These are phyloP conservation scores for Phallus indusiatus DNA, from an alignment of 768 basidiomycete genomes.

Conservation along the genomic window DNA sequence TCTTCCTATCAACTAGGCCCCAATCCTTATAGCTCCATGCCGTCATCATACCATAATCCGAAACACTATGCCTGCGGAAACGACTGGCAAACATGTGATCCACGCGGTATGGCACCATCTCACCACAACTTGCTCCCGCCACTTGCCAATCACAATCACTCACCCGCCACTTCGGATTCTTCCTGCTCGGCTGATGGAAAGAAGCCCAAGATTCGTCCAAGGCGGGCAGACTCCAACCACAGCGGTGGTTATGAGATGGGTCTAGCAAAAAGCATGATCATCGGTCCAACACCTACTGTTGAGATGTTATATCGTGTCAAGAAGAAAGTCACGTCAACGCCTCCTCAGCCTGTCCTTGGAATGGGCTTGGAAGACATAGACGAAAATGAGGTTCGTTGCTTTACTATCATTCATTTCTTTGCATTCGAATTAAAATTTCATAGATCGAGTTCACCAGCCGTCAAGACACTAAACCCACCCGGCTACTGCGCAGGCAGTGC, in stretches of 20 bases:
- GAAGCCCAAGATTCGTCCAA: neutral
- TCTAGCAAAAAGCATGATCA: neutral
- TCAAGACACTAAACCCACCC: constrained; percentile 8
- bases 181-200: neutral
- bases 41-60: neutral
- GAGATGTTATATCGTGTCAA: neutral
- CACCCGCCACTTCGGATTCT: neutral
- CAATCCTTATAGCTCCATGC: neutral
- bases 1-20: neutral
- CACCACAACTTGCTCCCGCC: neutral
- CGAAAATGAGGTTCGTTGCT: constrained; percentile 3
- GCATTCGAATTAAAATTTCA: neutral
- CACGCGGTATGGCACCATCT: neutral
- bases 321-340: neutral
- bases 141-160: neutral
- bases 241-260: neutral
- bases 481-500: constrained; percentile 5
- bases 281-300: neutral
- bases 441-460: constrained; percentile 8
- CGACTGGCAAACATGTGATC: constrained; percentile 7
- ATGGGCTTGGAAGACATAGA: constrained; percentile 8
- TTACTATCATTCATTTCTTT: neutral
- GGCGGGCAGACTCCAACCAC: neutral
- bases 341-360: neutral
- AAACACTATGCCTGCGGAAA: neutral